Evolutionary conservation across 2,329 filamentous ascomycete species (phyloP), one percentile per base, ranked within the genome.

Genomic region (Fusarium sp.): DNA sequence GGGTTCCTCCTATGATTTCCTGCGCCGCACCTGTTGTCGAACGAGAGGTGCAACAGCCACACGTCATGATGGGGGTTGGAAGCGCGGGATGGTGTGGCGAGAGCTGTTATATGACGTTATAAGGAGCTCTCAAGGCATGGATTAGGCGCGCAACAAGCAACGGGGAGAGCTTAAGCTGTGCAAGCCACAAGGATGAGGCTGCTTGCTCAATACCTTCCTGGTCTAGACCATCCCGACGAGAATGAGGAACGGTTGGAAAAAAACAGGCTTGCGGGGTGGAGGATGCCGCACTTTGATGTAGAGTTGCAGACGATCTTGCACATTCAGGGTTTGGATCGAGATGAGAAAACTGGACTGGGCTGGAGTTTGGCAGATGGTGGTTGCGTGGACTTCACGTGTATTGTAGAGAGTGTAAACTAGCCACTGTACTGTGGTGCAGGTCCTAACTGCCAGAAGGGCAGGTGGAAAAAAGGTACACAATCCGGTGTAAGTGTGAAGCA

Each of bases 41-140:
- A 66, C 65, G 61, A 57, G 50, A 44, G 46, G 46, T 65, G 57
- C 59, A 70, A 70, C 60, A 70, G 70, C 64, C 61, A 71, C 72
- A 70, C 73, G 73, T 75, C 73, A 75, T 75, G 70, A 47, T 57
- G 71, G 67, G 62, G 64, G 72, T 75, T 62, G 20, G 26, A 38
- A 44, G 15, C 28, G 49, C 36, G 56, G 54, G 49, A 58, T 50
- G 65, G 73, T 72, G 71, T 75, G 72, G 68, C 67, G 62, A 65
- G 57, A 61, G 59, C 65, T 62, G 52, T 34, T 38, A 44, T 36
- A 75, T 75, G 73, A 75, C 73, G 73, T 74, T 72, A 51, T 54
- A n/a, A 34, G 47, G 37, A 59, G 62, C 49, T 56, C 47, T 37
- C 40, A 23, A 10, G 33, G 50, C 67, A 70, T 57, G 67, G 65